Evolutionary conservation across 345 rosid genomes (phyloP).

Genomic region (Pelargonium nanum): DNA sequence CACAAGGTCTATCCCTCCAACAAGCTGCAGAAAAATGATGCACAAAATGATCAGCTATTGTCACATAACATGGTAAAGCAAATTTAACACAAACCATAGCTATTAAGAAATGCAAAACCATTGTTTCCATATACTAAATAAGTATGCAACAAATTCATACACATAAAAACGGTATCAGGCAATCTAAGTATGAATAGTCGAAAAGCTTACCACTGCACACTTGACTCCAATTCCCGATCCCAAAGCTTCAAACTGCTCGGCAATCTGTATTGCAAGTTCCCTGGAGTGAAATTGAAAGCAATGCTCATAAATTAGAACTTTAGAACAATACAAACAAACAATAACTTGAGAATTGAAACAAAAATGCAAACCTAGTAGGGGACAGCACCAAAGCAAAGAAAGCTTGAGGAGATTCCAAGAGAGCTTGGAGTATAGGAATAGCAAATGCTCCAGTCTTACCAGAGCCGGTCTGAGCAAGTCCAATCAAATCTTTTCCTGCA

Average conservation of each 20-base stretch:
- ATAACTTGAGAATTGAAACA: neutral
- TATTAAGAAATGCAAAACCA: too few relatives aligned
- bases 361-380: slow-evolving; percentile 57
- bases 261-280: slow-evolving; percentile 93
- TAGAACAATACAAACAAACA: neutral
- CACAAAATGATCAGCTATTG: neutral
- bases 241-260: slow-evolving; percentile 88
- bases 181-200: too few relatives aligned
- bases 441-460: slow-evolving; percentile 98
- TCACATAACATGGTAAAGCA: too few relatives aligned
- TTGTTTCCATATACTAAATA: too few relatives aligned
- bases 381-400: slow-evolving; percentile 89
- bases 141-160: too few relatives aligned
- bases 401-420: slow-evolving; percentile 56
- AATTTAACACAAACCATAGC: too few relatives aligned
- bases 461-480: slow-evolving; percentile 89
- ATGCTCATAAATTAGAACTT: neutral
- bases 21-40: slow-evolving; percentile 42
- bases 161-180: too few relatives aligned
- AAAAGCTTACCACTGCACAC: slow-evolving; percentile 72
- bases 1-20: slow-evolving; percentile 87
- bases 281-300: slow-evolving; percentile 15
- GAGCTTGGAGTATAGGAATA: slow-evolving; percentile 74
- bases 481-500: slow-evolving; percentile 82
- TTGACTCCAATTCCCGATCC: slow-evolving; percentile 70